Evolutionary conservation across 805 yeast species (phyloP), one percentile per base, ranked within the genome.

Genomic region (Peterozyma xylosa): DNA sequence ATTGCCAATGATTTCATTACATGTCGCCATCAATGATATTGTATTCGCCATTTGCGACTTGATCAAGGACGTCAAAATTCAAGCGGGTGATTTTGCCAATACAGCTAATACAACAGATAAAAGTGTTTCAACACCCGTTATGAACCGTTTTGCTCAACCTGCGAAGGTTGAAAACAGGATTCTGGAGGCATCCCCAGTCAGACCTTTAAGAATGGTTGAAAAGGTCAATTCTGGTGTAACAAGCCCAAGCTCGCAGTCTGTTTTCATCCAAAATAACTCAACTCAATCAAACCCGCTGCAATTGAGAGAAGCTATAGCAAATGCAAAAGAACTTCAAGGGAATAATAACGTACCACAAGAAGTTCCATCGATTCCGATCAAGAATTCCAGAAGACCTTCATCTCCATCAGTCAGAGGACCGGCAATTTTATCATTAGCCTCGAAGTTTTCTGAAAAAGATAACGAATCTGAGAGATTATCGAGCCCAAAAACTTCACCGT

Each of bases 1-100:
- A 2, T 62, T 87, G 44, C 96, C 96, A 0, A 73, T 71, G 42
- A 64, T 83, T 16, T 73, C 88, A 2, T 72, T 89, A 15, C 83
- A 87, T 60, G 75, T 88, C 17, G 82, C 97, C 0, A 64, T 86
- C 9, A 74, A 85, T 37, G 96, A 89, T 54, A 65, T 89, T 33
- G 71, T 82, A 7, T 82, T 80, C 55, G 64, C 82, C 2, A 64
- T 82, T 18, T 81, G 85, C 55, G 85, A 81, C 50, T 69, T 81
- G 43, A 54, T 83, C 15, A 66, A 80, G 2, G 70, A 69, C 2
- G 73, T 74, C 27, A 86, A 76, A 51, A 59, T 78, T 41, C 63
- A 56, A 34, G 45, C 46, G 11, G 17, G 30, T 30, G 48, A 44
- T 29, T 42, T 48, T 13, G 40, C 33, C 6, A 45, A 50, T 17